Conservation (phyloP, 345 rosid genomes). For the Salix dunnii region DNA sequence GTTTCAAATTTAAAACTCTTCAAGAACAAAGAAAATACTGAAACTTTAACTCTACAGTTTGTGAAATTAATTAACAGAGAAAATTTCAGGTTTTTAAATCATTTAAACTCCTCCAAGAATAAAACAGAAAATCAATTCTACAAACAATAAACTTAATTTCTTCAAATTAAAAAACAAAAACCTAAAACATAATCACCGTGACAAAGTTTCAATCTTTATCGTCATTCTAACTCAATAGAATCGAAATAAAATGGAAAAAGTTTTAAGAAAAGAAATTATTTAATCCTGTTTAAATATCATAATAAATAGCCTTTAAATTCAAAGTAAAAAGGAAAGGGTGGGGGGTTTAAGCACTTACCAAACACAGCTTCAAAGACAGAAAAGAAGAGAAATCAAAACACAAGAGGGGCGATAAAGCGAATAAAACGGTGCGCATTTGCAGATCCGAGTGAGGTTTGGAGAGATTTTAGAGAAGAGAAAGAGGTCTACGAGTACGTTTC, state of each 20-base stretch:
- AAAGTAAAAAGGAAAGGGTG: slow-evolving; percentile 5
- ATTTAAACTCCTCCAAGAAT: background rate
- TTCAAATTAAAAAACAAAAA: slow-evolving; percentile 8
- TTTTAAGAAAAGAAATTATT: background rate
- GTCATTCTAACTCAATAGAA: background rate
- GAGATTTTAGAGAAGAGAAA: slow-evolving; percentile 4
- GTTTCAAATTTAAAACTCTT: background rate
- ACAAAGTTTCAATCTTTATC: slow-evolving; percentile 3
- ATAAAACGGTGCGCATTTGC: slow-evolving; percentile 34
- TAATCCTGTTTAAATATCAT: slow-evolving; percentile 7
- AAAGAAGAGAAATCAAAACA: slow-evolving; percentile 7
- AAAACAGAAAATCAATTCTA: background rate
- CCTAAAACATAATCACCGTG: slow-evolving; percentile 14
- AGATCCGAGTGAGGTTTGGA: slow-evolving; percentile 22
- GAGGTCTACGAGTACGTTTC: slow-evolving; percentile 29
- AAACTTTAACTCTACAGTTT: background rate
- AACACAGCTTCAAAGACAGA: slow-evolving; percentile 28
- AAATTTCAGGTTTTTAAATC: background rate
- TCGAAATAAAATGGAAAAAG: background rate
- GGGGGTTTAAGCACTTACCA: slow-evolving; percentile 29
- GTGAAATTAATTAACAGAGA: background rate
- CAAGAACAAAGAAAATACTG: background rate
- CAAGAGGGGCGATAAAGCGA: slow-evolving; percentile 10
- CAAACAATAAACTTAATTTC: background rate
- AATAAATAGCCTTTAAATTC: slow-evolving; percentile 4